Conservation (phyloP, 768 basidiomycete species). For the Leccinum subgranulosum region DNA sequence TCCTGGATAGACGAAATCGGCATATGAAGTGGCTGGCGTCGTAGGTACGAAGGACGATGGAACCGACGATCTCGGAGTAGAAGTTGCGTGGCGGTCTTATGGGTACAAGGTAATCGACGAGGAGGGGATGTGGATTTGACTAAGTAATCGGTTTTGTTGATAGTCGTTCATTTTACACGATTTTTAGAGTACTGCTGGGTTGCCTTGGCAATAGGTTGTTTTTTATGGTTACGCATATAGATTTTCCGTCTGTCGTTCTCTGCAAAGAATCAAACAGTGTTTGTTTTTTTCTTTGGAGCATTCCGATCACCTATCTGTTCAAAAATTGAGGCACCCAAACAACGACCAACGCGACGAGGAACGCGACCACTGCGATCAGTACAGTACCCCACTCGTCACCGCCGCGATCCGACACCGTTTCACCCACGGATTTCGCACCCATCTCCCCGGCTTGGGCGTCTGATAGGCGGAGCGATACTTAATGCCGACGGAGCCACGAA, state of each 20-base stretch:
- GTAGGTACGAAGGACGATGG: conserved; percentile 45
- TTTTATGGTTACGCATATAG: not conserved
- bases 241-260: not conserved
- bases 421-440: conserved; percentile 36
- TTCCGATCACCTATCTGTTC: not conserved
- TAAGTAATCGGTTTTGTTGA: not conserved
- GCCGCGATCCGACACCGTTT: conserved; percentile 54
- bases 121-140: conserved; percentile 13
- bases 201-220: not conserved
- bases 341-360: conserved; percentile 51
- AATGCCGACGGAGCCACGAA: conserved; percentile 51
- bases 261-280: not conserved
- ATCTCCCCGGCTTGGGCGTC: conserved; percentile 19
- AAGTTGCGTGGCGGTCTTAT: conserved; percentile 44
- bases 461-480: conserved; percentile 31
- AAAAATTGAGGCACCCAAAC: conserved; percentile 1
- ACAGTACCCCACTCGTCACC: conserved; percentile 54
- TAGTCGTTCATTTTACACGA: not conserved
- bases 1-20: conserved; percentile 34
- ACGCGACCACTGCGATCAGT: conserved; percentile 40
- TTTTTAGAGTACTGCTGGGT: not conserved
- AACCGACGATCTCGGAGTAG: conserved; percentile 46
- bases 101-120: conserved; percentile 39
- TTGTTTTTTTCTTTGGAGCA: not conserved
- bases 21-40: conserved; percentile 45